Base-by-base conservation (phyloP, 2,329 filamentous ascomycete genomes). In the Pseudogymnoascus sp. region DNA sequence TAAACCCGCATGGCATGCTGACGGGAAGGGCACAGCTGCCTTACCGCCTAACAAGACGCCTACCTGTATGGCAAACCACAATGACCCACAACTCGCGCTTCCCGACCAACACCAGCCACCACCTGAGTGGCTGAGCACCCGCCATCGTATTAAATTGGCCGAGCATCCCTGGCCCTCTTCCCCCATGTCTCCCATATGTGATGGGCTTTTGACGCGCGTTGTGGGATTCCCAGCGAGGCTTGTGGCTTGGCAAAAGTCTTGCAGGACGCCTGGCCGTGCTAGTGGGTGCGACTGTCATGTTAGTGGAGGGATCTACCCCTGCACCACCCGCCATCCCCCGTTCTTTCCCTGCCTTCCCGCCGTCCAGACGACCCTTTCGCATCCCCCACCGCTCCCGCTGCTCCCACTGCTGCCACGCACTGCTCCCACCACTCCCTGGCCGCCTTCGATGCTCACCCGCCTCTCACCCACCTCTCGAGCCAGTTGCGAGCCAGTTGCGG, bases 41-140 rank as follows among this genome's bases (percentile, higher is more conserved):
- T 53, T 15, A 53, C 46, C 15, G 50, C 50, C 50, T 56, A 56
- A 31, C 29, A 56, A 56, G 50, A 56, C 50, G 50, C 50, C 50
- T 33, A 13, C 26, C 46, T 15, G 44, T 11, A 29, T 42, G 9
- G 17, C 38, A 42, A 11, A 21, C 38, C 17, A 19, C 38, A 50
- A 9, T 3, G 7, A 26, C 10, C 21, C 6, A 26, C 11, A 26
- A 26, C 26, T 29, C 46, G 46, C 46, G 46, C 46, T 53, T 53
- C 46, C 26, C 31, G 46, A 19, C 46, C 46, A 31, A 31, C 46
- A 53, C 46, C 46, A 53, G 46, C 46, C 46, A 53, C 46, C 26
- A 33, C n/a, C 50, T 56, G 26, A 56, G 50, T 53, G 46, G 50
- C 26, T 56, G 50, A 56, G 50, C 29, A 56, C 26, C 42, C 42